A percentile compares a stretch with the other conserved stretches of the same genome.
Evolutionary conservation across 148 eudicot genomes (phyloP).

Genomic region (Drosera capensis): DNA sequence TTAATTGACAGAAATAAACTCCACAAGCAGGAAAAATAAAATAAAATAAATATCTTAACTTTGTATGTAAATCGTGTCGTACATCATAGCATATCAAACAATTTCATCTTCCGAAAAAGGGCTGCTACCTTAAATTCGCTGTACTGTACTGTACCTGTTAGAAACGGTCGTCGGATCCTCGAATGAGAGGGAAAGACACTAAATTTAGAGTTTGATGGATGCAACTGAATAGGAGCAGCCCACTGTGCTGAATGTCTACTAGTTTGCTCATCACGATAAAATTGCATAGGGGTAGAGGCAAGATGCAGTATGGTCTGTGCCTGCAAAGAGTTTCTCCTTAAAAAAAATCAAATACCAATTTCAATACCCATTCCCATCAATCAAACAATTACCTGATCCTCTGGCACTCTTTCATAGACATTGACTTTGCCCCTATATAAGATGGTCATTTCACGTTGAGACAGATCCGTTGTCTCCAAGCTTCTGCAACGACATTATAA

Average conservation of each 20-base stretch:
- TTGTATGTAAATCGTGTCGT: too few species aligned
- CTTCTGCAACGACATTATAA: constrained; percentile 35
- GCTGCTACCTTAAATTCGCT: too few species aligned
- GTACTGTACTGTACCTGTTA: too few species aligned
- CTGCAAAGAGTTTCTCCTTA: constrained; percentile 22
- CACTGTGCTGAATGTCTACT: constrained; percentile 23
- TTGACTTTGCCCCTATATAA: constrained; percentile 80
- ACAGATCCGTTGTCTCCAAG: constrained; percentile 18
- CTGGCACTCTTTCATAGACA: constrained; percentile 71
- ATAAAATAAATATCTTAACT: too few species aligned
- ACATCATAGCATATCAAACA: too few species aligned
- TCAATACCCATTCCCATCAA: not conserved
- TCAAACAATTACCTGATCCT: constrained; percentile 51
- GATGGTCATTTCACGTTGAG: constrained; percentile 66
- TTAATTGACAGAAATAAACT: too few species aligned
- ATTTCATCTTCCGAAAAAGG: too few species aligned
- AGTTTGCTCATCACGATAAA: constrained; percentile 30
- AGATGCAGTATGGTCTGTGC: constrained; percentile 60
- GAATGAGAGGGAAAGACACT: constrained; percentile 14
- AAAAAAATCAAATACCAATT: not conserved
- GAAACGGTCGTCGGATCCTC: constrained; percentile 9
- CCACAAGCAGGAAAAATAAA: too few species aligned
- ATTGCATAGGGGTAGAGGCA: constrained; percentile 56
- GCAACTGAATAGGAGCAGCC: constrained; percentile 25
- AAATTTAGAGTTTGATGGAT: constrained; percentile 24